Evolutionary conservation across 2,329 filamentous ascomycete species (phyloP).

Genomic region (Diaporthe aspalathi): DNA sequence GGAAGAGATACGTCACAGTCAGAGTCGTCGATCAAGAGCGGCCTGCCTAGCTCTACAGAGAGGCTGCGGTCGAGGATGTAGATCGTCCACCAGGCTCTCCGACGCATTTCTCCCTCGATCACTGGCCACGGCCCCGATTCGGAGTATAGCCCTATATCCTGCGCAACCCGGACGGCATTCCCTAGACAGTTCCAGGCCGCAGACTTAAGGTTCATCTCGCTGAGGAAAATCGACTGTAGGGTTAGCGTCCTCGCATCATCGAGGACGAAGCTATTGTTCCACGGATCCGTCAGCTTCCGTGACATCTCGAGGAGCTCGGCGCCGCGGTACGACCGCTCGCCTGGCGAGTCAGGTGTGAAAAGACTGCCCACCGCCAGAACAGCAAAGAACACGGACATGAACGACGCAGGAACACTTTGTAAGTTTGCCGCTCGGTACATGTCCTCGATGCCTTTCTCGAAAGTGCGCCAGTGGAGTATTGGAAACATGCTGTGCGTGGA

Average conservation of each 20-base stretch:
- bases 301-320: slow-evolving; percentile 78
- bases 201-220: slow-evolving; percentile 87
- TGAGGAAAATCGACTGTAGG: slow-evolving; percentile 81
- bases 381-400: slow-evolving; percentile 83
- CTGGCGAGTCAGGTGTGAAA: slow-evolving; percentile 70
- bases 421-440: slow-evolving; percentile 76
- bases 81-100: slow-evolving; percentile 92
- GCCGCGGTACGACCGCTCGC: slow-evolving; percentile 64
- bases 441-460: slow-evolving; percentile 79
- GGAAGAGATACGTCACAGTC: slow-evolving; percentile 90
- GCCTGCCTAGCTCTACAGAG: slow-evolving; percentile 82
- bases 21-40: slow-evolving; percentile 84
- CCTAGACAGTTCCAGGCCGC: slow-evolving; percentile 90
- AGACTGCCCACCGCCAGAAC: slow-evolving; percentile 86
- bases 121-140: slow-evolving; percentile 79
- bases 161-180: slow-evolving; percentile 80
- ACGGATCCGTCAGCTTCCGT: slow-evolving; percentile 78
- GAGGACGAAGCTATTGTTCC: slow-evolving; percentile 81
- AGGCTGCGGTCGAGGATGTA: slow-evolving; percentile 89
- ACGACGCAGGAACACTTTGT: slow-evolving; percentile 72
- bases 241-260: slow-evolving; percentile 80
- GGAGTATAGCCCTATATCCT: slow-evolving; percentile 84
- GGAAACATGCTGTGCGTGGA: slow-evolving; percentile 85
- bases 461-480: slow-evolving; percentile 88
- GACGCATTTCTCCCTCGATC: slow-evolving; percentile 86